Percentiles rank a stretch among this genome's conserved stretches.
Evolutionary conservation across 108 stramenopile genomes (phyloP).

Genomic region (Cyclotella baltica): DNA sequence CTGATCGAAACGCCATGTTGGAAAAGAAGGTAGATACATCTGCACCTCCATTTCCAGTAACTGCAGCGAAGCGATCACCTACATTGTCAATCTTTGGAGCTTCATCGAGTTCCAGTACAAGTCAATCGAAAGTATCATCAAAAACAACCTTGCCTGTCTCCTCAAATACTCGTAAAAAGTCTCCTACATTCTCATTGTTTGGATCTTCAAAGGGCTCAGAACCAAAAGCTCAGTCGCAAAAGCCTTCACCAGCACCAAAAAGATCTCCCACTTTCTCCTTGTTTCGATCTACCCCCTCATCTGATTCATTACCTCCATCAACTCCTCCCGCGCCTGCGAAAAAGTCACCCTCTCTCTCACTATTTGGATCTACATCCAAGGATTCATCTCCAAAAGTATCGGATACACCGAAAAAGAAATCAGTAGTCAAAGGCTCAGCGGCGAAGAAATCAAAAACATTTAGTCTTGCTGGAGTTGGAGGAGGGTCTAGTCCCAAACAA

Average conservation of each 20-base stretch:
- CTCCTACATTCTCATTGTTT: background rate
- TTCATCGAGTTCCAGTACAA: background rate
- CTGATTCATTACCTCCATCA: background rate
- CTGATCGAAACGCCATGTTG: background rate
- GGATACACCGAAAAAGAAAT: background rate
- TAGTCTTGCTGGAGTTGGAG: constrained; percentile 13
- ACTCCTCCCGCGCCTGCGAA: background rate
- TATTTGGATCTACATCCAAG: background rate
- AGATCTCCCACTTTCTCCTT: background rate
- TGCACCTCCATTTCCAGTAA: background rate
- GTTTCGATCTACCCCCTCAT: background rate
- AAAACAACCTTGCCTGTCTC: background rate
- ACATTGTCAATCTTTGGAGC: constrained; percentile 16
- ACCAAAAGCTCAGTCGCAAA: background rate
- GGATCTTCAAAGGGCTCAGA: background rate
- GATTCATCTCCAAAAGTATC: background rate
- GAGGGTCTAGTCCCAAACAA: background rate
- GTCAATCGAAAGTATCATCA: background rate
- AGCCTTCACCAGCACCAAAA: background rate
- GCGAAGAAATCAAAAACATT: constrained; percentile 10
- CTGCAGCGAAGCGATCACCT: background rate
- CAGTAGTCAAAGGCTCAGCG: background rate
- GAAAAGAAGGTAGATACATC: background rate
- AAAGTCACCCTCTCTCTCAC: background rate
- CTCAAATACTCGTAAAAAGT: background rate